Evolutionary conservation across 1,139 yeast species (phyloP).

Genomic region (Pichia terricola): DNA sequence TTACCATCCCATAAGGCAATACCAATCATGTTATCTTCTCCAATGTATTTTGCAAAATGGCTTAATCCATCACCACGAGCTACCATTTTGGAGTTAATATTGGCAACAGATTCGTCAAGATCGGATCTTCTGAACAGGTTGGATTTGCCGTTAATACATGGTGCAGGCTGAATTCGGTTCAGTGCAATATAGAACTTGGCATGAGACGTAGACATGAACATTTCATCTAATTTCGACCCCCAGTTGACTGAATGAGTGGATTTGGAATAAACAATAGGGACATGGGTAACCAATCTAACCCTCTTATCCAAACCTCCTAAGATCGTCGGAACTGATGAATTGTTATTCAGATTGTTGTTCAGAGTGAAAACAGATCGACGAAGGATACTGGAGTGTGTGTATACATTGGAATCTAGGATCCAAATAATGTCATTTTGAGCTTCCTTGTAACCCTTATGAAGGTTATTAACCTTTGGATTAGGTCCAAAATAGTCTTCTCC

Average conservation of each 20-base stretch:
- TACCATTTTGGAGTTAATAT: slow-evolving; percentile 15
- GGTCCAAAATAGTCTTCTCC: slow-evolving; percentile 50
- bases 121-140: slow-evolving; percentile 66
- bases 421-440: slow-evolving; percentile 72
- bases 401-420: slow-evolving; percentile 85
- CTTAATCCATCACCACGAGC: slow-evolving; percentile 42
- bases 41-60: slow-evolving; percentile 72
- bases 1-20: slow-evolving; percentile 72
- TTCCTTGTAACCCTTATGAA: slow-evolving; percentile 62
- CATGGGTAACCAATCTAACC: slow-evolving; percentile 73
- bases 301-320: slow-evolving; percentile 23
- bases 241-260: slow-evolving; percentile 21
- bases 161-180: slow-evolving; percentile 69
- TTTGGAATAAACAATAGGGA: slow-evolving; percentile 28
- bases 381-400: slow-evolving; percentile 62
- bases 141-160: slow-evolving; percentile 91
- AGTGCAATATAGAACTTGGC: slow-evolving; percentile 76
- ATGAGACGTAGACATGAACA: slow-evolving; percentile 77
- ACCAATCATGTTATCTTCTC: slow-evolving; percentile 91
- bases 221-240: slow-evolving; percentile 76
- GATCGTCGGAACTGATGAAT: slow-evolving; percentile 2
- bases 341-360: slow-evolving; percentile 16
- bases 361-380: slow-evolving; percentile 50
- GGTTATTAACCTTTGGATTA: slow-evolving; percentile 81
- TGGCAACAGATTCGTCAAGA: slow-evolving; percentile 53